A percentile compares a stretch with the other conserved stretches of the same genome.
Conservation (phyloP, 768 basidiomycete species). For the Kwoniella sp. region DNA sequence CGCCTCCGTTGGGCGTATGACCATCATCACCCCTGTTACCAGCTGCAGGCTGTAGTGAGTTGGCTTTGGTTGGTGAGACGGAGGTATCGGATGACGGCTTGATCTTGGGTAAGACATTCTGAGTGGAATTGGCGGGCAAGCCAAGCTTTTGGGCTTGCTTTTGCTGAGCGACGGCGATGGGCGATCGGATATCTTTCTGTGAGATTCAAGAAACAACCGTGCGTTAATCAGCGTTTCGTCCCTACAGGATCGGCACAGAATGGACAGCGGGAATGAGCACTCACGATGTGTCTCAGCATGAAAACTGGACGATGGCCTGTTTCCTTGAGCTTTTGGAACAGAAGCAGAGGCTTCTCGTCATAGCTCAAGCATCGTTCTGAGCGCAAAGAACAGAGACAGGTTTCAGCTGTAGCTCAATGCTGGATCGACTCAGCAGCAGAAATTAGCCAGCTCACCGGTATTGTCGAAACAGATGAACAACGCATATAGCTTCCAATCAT, state of each 20-base stretch:
- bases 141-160: constrained; percentile 78
- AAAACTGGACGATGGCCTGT: constrained; percentile 97
- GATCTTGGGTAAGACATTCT: constrained; percentile 39
- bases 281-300: constrained; percentile 64
- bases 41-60: constrained; percentile 28
- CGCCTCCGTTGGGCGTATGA: constrained; percentile 33
- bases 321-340: constrained; percentile 97
- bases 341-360: constrained; percentile 93
- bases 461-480: constrained; percentile 99
- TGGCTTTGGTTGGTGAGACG: constrained; percentile 37
- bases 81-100: constrained; percentile 35
- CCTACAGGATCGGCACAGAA: too few relatives aligned
- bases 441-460: constrained; percentile 63
- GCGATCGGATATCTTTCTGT: constrained; percentile 81
- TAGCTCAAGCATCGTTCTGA: constrained; percentile 94
- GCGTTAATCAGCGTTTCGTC: too few relatives aligned
- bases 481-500: constrained; percentile 98
- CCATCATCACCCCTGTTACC: constrained; percentile 28
- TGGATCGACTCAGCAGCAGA: too few relatives aligned
- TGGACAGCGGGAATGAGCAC: constrained; percentile 16
- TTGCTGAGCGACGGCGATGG: constrained; percentile 93
- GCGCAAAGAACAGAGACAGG: not conserved
- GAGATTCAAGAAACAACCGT: not conserved
- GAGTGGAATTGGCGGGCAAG: constrained; percentile 29
- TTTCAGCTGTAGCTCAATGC: not conserved